A percentile compares a stretch with the other conserved stretches of the same genome.
These are phyloP conservation scores for Parastagonospora avenae DNA, from an alignment of 2,329 filamentous ascomycete genomes.

Conservation along the genomic window DNA sequence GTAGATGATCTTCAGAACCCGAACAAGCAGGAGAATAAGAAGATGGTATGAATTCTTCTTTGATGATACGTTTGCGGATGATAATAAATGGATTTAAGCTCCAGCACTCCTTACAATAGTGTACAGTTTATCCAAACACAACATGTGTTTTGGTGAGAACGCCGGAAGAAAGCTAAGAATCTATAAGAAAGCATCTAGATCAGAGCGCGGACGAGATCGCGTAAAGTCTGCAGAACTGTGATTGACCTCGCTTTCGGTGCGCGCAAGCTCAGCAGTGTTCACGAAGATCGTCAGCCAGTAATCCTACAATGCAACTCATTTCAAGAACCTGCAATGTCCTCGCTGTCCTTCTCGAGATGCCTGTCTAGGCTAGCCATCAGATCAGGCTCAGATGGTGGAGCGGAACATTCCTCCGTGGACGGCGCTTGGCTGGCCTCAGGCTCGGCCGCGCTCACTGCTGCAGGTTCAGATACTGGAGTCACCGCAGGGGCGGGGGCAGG, in stretches of 20 bases:
- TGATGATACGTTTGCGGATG: too few species aligned
- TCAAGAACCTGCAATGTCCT: slow-evolving; percentile 21
- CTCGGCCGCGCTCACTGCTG: neutral
- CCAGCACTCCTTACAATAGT: too few species aligned
- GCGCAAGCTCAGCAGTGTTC: neutral
- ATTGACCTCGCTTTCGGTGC: neutral
- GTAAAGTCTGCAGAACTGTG: too few species aligned
- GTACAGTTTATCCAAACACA: too few species aligned
- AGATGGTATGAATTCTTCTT: too few species aligned
- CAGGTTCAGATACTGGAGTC: neutral
- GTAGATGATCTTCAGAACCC: neutral
- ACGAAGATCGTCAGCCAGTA: neutral
- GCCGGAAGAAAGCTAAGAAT: too few species aligned
- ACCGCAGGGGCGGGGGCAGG: neutral
- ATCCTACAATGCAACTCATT: neutral
- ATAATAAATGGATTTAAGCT: too few species aligned
- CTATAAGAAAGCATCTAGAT: too few species aligned
- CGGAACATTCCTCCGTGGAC: slow-evolving; percentile 15
- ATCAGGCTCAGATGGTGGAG: slow-evolving; percentile 47
- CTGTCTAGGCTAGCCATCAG: slow-evolving; percentile 55
- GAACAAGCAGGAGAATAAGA: neutral
- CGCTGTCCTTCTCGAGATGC: slow-evolving; percentile 46
- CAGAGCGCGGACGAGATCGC: too few species aligned
- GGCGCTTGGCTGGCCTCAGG: slow-evolving; percentile 8
- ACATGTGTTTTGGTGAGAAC: too few species aligned